These are phyloP conservation scores for Ceratocystis eucalypticola DNA, from an alignment of 2,329 filamentous ascomycete genomes.

Conservation along the genomic window DNA sequence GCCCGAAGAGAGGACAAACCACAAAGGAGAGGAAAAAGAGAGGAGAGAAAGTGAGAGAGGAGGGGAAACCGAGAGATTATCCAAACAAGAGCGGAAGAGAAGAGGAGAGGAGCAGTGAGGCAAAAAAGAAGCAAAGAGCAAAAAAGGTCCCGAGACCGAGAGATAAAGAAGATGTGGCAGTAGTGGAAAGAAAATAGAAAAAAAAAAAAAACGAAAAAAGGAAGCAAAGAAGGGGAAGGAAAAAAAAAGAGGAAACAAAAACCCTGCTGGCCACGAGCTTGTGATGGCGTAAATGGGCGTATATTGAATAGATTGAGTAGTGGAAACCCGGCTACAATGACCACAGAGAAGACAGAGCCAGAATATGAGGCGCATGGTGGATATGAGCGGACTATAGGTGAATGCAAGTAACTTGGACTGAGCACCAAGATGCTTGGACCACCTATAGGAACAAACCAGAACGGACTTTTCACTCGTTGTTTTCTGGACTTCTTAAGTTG, in stretches of 20 bases:
- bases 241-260: background rate
- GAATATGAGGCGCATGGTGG: background rate
- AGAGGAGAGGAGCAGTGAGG: background rate
- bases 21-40: background rate
- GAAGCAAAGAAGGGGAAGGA: background rate
- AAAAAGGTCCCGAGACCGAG: background rate
- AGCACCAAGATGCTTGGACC: slow-evolving; percentile 3
- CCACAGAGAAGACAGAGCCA: background rate
- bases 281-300: background rate
- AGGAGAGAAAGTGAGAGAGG: background rate
- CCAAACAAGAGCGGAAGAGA: too few relatives aligned
- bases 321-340: slow-evolving; percentile 3
- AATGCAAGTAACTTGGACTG: slow-evolving; percentile 7
- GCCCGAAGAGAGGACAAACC: background rate
- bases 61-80: background rate
- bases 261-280: slow-evolving; percentile 1
- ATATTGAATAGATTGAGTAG: background rate
- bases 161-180: too few relatives aligned
- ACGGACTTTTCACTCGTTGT: background rate
- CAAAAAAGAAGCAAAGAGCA: background rate
- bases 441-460: background rate
- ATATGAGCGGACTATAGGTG: slow-evolving; percentile 2
- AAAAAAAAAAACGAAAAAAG: background rate
- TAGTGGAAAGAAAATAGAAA: background rate
- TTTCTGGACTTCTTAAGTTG: background rate